phyloP scores from a whole-genome alignment of 1,284 basidiomycete species.

The Puccinia horiana region DNA sequence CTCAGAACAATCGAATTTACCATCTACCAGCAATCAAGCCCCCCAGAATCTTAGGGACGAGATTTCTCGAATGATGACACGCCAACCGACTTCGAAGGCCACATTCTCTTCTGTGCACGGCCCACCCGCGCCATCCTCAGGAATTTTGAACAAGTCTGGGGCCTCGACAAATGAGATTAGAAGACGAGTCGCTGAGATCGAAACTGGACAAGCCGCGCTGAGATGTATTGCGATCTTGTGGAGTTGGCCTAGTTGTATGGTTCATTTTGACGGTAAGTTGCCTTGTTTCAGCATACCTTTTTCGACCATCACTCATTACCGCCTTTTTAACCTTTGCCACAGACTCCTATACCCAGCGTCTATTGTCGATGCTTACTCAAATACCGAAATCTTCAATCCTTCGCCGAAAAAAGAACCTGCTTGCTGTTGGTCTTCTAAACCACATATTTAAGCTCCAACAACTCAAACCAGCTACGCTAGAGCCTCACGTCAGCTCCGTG shows the following conservation, averaged over 20 bases:
- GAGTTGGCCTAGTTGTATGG: constrained; percentile 40
- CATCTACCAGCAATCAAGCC: neutral
- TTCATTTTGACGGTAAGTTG: constrained; percentile 7
- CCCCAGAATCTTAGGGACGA: neutral
- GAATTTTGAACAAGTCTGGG: constrained; percentile 6
- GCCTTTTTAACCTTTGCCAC: neutral
- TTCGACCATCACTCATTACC: neutral
- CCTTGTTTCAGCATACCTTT: neutral
- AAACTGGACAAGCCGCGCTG: constrained; percentile 41
- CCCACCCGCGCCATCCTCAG: neutral
- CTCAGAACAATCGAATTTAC: neutral
- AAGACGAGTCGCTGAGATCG: constrained; percentile 44
- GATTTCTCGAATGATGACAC: constrained; percentile 21
- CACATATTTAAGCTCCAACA: constrained; percentile 41
- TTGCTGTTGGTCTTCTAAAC: constrained; percentile 32
- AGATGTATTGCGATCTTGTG: constrained; percentile 38
- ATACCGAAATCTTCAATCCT: constrained; percentile 38
- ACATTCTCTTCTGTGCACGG: neutral
- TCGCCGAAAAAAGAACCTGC: constrained; percentile 41
- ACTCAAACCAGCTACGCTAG: constrained; percentile 1
- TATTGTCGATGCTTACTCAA: constrained; percentile 22
- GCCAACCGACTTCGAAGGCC: neutral
- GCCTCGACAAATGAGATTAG: constrained; percentile 45
- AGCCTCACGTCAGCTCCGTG: constrained; percentile 10
- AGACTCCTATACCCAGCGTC: constrained; percentile 24